Base-by-base conservation (phyloP, 805 yeast species). In the Kazachstania kunashirensis region DNA sequence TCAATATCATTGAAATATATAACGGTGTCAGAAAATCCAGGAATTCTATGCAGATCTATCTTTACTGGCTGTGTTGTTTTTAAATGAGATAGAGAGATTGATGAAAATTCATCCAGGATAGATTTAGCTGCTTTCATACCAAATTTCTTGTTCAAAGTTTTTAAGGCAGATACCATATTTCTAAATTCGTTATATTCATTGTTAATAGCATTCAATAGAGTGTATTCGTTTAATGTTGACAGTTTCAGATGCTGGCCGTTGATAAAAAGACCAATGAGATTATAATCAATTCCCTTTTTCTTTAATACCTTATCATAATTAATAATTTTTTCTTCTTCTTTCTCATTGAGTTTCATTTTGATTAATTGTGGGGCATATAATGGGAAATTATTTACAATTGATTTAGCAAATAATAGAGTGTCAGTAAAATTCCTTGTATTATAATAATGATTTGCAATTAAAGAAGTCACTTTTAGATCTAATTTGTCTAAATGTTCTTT, bases 1-100 rank as follows among this genome's bases (percentile, higher is more conserved):
- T 77, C 94, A 5, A 89, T 62, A 54, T 92, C 82, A 51, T 89
- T 92, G 49, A 89, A 67, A 63, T 76, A 86, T 1, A 81, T 66
- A 6, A 86, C 70, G 0, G 65, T 63, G 2, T 59, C 57, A 1
- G 60, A 50, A 50, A 57, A 47, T 5, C 53, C 50, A 12, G 48
- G 47, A 24, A 52, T 45, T 29, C 56, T 48, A 33, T 55, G 58
- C n/a, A 57, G 33, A 44, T 59, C 62, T 26, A 57, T 41, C 26
- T 52, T 56, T 9, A 50, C 41, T 15, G 63, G 63, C 33, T 59
- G 63, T 18, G 38, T 40, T 15, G 45, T 44, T 35, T 49, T 50
- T 24, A 50, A 31, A 31, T 47, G 48, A 12, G 42, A 34, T 16
- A 50, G 34, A 4, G 61, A 57, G 2, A 46, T 18, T 8, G 41